phyloP scores from a whole-genome alignment of 768 basidiomycete genomes.

The Suillus subluteus region DNA sequence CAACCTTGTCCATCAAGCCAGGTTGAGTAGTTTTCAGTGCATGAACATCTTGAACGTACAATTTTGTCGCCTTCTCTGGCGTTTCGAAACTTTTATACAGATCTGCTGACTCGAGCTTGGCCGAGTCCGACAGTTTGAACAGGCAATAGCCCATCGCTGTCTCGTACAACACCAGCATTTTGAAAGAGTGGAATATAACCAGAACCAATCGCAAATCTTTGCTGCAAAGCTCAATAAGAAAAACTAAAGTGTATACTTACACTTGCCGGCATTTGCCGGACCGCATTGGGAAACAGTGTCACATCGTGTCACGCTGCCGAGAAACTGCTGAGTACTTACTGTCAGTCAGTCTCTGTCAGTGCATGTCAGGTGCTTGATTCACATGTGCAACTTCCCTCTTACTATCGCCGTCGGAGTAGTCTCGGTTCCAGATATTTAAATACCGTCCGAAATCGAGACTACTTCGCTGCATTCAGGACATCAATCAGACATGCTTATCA shows the following conservation, averaged over 20 bases:
- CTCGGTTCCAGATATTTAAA: slow-evolving; percentile 5
- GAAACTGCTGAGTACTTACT: neutral
- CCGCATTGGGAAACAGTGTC: neutral
- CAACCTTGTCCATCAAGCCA: slow-evolving; percentile 53
- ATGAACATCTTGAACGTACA: slow-evolving; percentile 57
- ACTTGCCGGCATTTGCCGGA: neutral
- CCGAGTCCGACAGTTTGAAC: slow-evolving; percentile 91
- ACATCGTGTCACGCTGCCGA: neutral
- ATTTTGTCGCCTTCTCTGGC: slow-evolving; percentile 87
- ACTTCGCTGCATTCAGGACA: neutral
- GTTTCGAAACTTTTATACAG: slow-evolving; percentile 92
- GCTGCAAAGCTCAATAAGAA: slow-evolving; percentile 9
- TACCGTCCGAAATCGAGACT: neutral
- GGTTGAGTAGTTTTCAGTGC: slow-evolving; percentile 2
- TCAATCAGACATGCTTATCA: neutral
- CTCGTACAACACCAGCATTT: slow-evolving; percentile 96
- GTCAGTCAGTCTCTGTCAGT: neutral
- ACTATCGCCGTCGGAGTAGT: neutral
- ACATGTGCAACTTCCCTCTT: neutral
- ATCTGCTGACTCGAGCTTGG: slow-evolving; percentile 85
- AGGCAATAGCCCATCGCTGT: slow-evolving; percentile 96
- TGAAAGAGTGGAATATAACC: slow-evolving; percentile 21
- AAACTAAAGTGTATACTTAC: slow-evolving; percentile 8
- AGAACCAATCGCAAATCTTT: slow-evolving; percentile 13
- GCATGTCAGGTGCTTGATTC: neutral